Evolutionary conservation across 345 rosid species (phyloP).

Genomic region (Sonneratia caseolaris): DNA sequence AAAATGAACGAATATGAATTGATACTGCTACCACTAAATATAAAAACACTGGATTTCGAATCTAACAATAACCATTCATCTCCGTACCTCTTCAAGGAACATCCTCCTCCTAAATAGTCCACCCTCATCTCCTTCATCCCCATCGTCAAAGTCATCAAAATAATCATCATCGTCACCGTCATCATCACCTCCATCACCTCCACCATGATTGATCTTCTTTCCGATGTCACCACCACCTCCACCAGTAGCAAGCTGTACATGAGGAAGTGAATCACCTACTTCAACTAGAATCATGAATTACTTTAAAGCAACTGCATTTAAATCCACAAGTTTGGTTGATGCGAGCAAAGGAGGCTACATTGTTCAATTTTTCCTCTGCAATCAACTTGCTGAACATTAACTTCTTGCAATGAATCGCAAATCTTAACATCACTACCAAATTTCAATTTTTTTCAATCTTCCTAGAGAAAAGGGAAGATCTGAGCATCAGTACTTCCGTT

Average conservation of each 20-base stretch:
- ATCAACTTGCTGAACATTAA: background rate
- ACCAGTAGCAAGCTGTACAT: constrained; percentile 67
- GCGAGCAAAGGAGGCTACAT: background rate
- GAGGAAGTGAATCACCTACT: background rate
- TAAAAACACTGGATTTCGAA: background rate
- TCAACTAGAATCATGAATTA: background rate
- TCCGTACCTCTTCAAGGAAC: constrained; percentile 70
- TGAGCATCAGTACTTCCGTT: too few species aligned
- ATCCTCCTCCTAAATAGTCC: constrained; percentile 82
- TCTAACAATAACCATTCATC: background rate
- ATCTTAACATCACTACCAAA: background rate
- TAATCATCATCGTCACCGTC: constrained; percentile 96
- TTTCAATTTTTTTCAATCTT: background rate
- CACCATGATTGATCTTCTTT: constrained; percentile 74
- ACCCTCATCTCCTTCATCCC: constrained; percentile 83
- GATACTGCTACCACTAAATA: background rate
- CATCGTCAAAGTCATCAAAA: constrained; percentile 91
- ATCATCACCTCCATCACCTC: constrained; percentile 98
- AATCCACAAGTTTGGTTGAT: background rate
- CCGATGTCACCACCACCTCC: constrained; percentile 97
- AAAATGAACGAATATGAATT: constrained; percentile 4
- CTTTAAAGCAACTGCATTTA: background rate
- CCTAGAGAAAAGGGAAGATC: background rate
- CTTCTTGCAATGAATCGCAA: background rate
- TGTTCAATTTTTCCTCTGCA: background rate